Evolutionary conservation across 768 basidiomycete genomes (phyloP).

Genomic region (Ramaria sp.): DNA sequence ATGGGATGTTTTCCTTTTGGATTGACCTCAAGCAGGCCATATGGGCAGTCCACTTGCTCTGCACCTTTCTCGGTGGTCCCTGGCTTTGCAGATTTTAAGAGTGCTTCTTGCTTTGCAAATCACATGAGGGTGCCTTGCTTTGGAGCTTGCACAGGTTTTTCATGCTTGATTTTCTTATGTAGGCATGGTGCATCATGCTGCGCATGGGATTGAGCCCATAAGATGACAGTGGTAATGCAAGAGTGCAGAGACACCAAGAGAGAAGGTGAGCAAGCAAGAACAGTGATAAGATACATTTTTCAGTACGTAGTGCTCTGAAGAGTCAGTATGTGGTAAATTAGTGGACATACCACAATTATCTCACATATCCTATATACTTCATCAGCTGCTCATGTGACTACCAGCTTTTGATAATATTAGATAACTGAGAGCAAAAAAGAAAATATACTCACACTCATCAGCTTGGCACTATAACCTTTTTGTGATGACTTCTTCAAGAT

Average conservation of each 20-base stretch:
- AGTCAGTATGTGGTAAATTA: too few relatives aligned
- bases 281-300: too few relatives aligned
- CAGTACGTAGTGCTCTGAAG: too few relatives aligned
- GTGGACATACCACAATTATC: background rate
- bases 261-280: background rate
- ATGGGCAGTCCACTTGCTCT: slow-evolving; percentile 17
- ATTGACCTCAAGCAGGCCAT: slow-evolving; percentile 29
- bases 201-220: background rate
- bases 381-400: background rate
- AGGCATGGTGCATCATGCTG: background rate
- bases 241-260: background rate
- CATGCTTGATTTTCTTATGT: background rate
- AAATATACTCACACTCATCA: background rate
- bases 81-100: background rate
- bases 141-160: background rate
- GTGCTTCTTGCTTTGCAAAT: background rate
- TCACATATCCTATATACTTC: background rate
- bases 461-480: background rate
- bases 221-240: background rate
- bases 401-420: background rate
- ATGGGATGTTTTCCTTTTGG: slow-evolving; percentile 33
- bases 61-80: slow-evolving; percentile 12
- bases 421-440: background rate
- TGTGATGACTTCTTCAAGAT: too few relatives aligned
- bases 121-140: background rate